phyloP scores from a whole-genome alignment of 108 stramenopile species.

The Schizochytrium sp. region DNA sequence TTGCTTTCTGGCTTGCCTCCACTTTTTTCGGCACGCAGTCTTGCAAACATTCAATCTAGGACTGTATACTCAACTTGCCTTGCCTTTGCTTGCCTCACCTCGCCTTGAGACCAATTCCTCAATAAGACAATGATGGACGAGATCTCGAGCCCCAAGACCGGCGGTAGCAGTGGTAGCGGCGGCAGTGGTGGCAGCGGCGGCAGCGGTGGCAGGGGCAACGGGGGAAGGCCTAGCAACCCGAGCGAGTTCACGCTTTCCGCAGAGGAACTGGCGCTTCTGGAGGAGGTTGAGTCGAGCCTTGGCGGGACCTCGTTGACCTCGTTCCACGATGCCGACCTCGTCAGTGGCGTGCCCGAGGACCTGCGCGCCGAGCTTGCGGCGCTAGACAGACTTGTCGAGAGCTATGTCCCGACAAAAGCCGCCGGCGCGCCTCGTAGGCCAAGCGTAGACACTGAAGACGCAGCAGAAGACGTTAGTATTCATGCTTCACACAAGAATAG shows the following conservation, averaged over 20 bases:
- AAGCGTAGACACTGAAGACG: too few relatives aligned
- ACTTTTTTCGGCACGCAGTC: too few relatives aligned
- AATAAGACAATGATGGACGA: too few relatives aligned
- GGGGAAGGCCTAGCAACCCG: neutral
- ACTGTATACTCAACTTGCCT: too few relatives aligned
- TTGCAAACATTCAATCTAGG: too few relatives aligned
- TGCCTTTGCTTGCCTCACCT: too few relatives aligned
- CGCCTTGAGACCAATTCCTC: too few relatives aligned
- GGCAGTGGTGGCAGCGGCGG: too few relatives aligned
- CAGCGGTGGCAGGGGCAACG: too few relatives aligned
- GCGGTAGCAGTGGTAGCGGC: too few relatives aligned
- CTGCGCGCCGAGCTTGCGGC: neutral
- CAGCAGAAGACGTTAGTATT: neutral
- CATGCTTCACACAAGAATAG: neutral
- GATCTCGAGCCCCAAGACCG: too few relatives aligned
- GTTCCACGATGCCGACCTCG: neutral
- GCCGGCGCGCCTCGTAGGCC: neutral
- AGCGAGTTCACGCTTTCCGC: neutral
- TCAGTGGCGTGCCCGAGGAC: neutral
- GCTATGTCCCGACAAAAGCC: neutral
- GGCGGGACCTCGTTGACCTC: neutral
- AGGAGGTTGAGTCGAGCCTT: neutral
- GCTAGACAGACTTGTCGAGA: neutral
- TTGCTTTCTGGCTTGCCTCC: too few relatives aligned
- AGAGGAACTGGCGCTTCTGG: neutral